phyloP scores from a whole-genome alignment of 140 eudicot genomes.

The Oenanthe javanica region DNA sequence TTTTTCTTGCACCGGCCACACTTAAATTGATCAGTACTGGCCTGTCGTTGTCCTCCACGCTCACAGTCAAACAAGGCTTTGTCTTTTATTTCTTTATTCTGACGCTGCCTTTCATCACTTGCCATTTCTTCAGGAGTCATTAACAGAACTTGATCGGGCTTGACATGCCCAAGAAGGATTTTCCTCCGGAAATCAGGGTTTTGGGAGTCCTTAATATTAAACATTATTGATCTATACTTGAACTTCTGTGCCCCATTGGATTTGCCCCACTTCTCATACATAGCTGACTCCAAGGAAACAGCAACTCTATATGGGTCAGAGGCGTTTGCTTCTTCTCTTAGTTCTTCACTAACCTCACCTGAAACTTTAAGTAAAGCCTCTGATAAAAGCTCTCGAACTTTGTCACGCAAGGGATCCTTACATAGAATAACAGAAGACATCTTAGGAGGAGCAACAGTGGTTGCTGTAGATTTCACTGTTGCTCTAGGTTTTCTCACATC shows the following conservation, averaged over 20 bases:
- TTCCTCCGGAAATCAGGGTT: constrained; percentile 91
- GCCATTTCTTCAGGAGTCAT: constrained; percentile 93
- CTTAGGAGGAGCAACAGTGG: constrained; percentile 51
- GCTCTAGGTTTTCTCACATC: constrained; percentile 16
- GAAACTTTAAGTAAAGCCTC: constrained; percentile 72
- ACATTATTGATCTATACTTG: constrained; percentile 72
- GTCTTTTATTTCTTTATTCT: constrained; percentile 57
- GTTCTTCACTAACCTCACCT: constrained; percentile 49
- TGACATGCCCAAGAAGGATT: constrained; percentile 61
- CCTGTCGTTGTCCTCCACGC: constrained; percentile 56
- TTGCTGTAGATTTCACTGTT: background rate
- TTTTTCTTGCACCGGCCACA: constrained; percentile 74
- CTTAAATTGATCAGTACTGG: constrained; percentile 70
- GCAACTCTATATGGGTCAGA: constrained; percentile 82
- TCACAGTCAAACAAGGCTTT: constrained; percentile 77
- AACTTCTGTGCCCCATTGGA: constrained; percentile 63
- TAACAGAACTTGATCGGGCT: constrained; percentile 40
- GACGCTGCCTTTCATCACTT: constrained; percentile 53
- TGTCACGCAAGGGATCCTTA: constrained; percentile 67
- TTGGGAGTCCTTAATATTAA: constrained; percentile 67
- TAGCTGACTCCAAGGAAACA: constrained; percentile 63
- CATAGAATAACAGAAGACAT: constrained; percentile 45
- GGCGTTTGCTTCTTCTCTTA: constrained; percentile 37
- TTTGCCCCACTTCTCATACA: constrained; percentile 85
- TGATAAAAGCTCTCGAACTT: constrained; percentile 62